phyloP scores from a whole-genome alignment of 129 eudicot species.

The Tagetes erecta region DNA sequence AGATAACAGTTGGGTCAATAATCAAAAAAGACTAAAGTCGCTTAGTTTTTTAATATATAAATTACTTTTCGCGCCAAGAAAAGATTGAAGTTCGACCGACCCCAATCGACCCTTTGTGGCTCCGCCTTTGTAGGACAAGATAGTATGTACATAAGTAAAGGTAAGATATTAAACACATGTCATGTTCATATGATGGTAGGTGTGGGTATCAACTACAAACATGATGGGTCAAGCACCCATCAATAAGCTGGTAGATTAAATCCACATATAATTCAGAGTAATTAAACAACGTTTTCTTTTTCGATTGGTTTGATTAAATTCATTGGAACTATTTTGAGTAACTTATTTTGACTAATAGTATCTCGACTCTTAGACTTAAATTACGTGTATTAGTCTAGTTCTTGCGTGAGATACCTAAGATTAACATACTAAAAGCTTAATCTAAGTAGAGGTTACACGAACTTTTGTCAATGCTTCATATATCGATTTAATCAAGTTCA shows the following conservation, averaged over 20 bases:
- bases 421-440: not conserved
- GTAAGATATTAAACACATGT: slow-evolving; percentile 34
- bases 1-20: too few relatives aligned
- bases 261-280: slow-evolving; percentile 27
- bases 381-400: too few relatives aligned
- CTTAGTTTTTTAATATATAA: too few relatives aligned
- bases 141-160: slow-evolving; percentile 23
- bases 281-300: not conserved
- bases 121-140: slow-evolving; percentile 8
- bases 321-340: not conserved
- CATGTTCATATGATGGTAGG: slow-evolving; percentile 34
- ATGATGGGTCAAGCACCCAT: slow-evolving; percentile 64
- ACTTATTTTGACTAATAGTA: too few relatives aligned
- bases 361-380: too few relatives aligned
- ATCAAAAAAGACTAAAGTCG: too few relatives aligned
- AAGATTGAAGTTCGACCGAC: too few relatives aligned
- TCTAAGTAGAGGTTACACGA: not conserved
- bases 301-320: not conserved
- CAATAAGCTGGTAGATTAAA: slow-evolving; percentile 41
- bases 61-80: too few relatives aligned
- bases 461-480: too few relatives aligned
- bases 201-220: slow-evolving; percentile 62
- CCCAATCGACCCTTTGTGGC: too few relatives aligned
- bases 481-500: too few relatives aligned
- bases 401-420: not conserved